phyloP scores from a whole-genome alignment of 768 basidiomycete species.

The Lyophyllum decastes region DNA sequence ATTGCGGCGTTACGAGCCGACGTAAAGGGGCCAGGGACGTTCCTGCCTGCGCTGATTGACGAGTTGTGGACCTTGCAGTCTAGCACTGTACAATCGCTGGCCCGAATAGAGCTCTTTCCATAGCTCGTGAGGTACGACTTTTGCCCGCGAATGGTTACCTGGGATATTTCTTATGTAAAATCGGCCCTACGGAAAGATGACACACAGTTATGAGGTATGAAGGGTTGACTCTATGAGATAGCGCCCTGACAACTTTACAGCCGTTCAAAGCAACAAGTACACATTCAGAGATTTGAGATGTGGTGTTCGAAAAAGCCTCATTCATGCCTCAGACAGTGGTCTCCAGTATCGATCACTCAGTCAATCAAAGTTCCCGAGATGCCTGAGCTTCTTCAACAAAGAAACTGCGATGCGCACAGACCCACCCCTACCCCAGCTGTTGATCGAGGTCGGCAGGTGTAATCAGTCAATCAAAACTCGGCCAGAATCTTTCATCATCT shows the following conservation, averaged over 20 bases:
- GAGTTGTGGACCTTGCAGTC: conserved; percentile 43
- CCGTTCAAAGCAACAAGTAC: not conserved
- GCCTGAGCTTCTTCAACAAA: too few species aligned
- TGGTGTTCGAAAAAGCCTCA: too few species aligned
- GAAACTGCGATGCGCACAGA: too few species aligned
- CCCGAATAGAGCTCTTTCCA: conserved; percentile 30
- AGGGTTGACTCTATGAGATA: not conserved
- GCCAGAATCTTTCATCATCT: not conserved
- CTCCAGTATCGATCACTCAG: too few species aligned
- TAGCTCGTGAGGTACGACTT: not conserved
- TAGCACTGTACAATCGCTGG: conserved; percentile 29
- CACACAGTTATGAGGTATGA: not conserved
- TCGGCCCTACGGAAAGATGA: not conserved
- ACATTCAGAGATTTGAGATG: not conserved
- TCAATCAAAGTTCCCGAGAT: too few species aligned
- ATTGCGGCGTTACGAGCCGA: conserved; percentile 47
- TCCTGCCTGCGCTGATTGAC: conserved; percentile 66
- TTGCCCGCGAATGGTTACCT: not conserved
- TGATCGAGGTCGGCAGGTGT: not conserved
- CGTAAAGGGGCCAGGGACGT: conserved; percentile 65
- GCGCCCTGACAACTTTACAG: not conserved
- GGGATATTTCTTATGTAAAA: not conserved
- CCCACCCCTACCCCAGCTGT: too few species aligned
- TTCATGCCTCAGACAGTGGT: too few species aligned
- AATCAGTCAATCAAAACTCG: not conserved